Evolutionary conservation across 345 rosid species (phyloP).

Genomic region (Brassica incana): DNA sequence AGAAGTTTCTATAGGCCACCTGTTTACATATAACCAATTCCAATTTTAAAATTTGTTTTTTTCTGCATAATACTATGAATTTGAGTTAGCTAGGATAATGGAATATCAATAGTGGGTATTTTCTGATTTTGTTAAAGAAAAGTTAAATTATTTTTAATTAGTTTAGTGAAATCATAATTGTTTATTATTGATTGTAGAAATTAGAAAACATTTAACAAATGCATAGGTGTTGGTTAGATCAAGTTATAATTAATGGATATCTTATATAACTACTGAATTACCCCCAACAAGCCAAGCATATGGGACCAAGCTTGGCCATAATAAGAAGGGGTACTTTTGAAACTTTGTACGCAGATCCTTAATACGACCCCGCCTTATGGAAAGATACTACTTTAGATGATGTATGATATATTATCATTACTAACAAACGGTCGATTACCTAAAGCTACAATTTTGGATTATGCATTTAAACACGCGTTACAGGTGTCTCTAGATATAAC

Average conservation of each 20-base stretch:
- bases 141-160: background rate
- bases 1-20: background rate
- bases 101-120: background rate
- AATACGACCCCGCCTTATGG: background rate
- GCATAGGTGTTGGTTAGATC: background rate
- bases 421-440: constrained; percentile 26
- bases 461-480: constrained; percentile 34
- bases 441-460: constrained; percentile 30
- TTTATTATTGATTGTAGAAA: background rate
- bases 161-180: background rate
- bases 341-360: background rate
- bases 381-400: background rate
- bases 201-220: background rate
- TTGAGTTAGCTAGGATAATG: background rate
- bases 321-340: constrained; percentile 3
- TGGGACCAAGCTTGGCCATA: background rate
- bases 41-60: background rate
- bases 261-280: background rate
- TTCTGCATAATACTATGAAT: background rate
- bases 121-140: background rate
- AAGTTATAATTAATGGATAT: background rate
- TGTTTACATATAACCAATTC: background rate
- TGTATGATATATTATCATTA: constrained; percentile 1
- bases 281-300: background rate
- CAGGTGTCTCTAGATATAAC: constrained; percentile 31